Conservation (phyloP, 176 grass and related monocot genomes). For the Echinochloa phyllopogon region DNA sequence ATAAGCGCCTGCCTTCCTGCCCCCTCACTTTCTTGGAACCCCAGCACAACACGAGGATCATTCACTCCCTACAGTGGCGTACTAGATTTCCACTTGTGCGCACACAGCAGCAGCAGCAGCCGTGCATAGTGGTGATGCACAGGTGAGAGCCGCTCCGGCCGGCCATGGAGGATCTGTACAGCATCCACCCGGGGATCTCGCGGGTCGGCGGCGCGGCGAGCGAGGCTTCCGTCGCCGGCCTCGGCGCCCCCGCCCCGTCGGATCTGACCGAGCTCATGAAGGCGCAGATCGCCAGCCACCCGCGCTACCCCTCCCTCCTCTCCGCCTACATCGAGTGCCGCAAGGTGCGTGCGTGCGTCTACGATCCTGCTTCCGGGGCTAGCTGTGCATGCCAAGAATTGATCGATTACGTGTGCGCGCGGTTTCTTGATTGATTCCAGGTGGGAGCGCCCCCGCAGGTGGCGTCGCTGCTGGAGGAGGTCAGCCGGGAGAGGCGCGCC, state of each 20-base stretch:
- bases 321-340: constrained; percentile 90
- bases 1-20: constrained; percentile 32
- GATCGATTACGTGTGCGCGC: background rate
- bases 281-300: constrained; percentile 83
- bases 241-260: constrained; percentile 26
- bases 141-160: constrained; percentile 16
- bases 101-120: constrained; percentile 12
- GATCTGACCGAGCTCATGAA: constrained; percentile 86
- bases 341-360: constrained; percentile 56
- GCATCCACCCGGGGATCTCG: constrained; percentile 84
- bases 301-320: constrained; percentile 73
- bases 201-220: constrained; percentile 39
- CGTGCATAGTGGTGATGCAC: constrained; percentile 31
- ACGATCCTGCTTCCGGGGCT: background rate
- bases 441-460: constrained; percentile 78
- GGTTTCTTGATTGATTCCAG: constrained; percentile 54
- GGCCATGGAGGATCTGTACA: constrained; percentile 92
- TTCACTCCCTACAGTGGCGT: constrained; percentile 38
- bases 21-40: constrained; percentile 38
- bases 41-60: constrained; percentile 35
- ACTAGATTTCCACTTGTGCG: constrained; percentile 41
- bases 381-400: constrained; percentile 2
- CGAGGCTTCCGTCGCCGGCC: constrained; percentile 32
- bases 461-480: constrained; percentile 75
- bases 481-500: constrained; percentile 57